Conservation (phyloP, 2,329 filamentous ascomycete species). For the Botrytis hyacinthi region DNA sequence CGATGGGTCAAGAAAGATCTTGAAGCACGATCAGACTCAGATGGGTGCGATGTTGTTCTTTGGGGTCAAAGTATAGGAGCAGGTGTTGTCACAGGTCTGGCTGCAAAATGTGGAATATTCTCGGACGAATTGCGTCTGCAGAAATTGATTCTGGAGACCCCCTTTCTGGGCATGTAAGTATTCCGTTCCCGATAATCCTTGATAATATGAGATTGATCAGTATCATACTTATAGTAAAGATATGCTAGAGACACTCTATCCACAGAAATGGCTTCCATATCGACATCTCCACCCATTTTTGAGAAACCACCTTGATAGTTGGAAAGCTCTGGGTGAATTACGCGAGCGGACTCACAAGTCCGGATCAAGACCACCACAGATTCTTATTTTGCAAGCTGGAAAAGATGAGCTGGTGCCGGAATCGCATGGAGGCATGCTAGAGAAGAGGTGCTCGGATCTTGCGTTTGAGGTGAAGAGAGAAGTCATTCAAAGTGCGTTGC, state of each 20-base stretch:
- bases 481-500: constrained; percentile 50
- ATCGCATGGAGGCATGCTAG: constrained; percentile 48
- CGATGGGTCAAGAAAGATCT: constrained; percentile 55
- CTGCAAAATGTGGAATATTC: constrained; percentile 23
- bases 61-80: constrained; percentile 80
- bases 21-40: constrained; percentile 24
- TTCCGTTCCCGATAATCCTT: background rate
- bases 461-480: constrained; percentile 47
- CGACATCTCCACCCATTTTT: constrained; percentile 72
- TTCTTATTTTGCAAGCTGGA: constrained; percentile 54
- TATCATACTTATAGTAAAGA: constrained; percentile 41
- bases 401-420: constrained; percentile 59
- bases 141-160: constrained; percentile 69
- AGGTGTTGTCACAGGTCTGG: constrained; percentile 62
- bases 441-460: constrained; percentile 48
- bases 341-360: constrained; percentile 36
- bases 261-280: constrained; percentile 78
- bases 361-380: constrained; percentile 23
- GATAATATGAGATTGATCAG: background rate
- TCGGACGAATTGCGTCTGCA: constrained; percentile 34
- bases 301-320: constrained; percentile 59
- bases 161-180: constrained; percentile 61
- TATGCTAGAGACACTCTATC: constrained; percentile 72
- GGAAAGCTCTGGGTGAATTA: constrained; percentile 49
- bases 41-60: constrained; percentile 48